phyloP scores from a whole-genome alignment of 2,329 filamentous ascomycete species.

The Leptographium galeiforme region DNA sequence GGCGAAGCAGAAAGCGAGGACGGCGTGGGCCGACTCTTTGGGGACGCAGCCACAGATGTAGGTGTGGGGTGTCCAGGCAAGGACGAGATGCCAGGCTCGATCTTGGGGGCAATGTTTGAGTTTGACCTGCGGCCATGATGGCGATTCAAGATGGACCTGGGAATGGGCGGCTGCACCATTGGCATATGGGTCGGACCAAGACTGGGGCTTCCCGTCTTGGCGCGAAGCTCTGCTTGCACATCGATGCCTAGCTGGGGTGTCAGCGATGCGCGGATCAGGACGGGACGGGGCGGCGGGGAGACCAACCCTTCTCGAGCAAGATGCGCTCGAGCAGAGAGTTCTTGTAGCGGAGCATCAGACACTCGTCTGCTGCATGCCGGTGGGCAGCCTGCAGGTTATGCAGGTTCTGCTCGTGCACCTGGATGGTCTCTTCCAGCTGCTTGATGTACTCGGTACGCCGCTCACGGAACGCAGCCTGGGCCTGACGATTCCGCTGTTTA shows the following conservation, averaged over 20 bases:
- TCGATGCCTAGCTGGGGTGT: slow-evolving; percentile 58
- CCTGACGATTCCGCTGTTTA: slow-evolving; percentile 94
- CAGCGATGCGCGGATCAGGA: background rate
- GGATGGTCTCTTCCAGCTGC: slow-evolving; percentile 93
- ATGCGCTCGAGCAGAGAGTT: slow-evolving; percentile 94
- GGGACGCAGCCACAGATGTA: slow-evolving; percentile 43
- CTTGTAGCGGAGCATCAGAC: slow-evolving; percentile 95
- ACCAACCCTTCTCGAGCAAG: slow-evolving; percentile 79
- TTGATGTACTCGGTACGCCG: slow-evolving; percentile 98
- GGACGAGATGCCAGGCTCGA: slow-evolving; percentile 38
- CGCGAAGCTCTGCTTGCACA: slow-evolving; percentile 86
- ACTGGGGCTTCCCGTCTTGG: slow-evolving; percentile 81
- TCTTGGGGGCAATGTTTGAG: slow-evolving; percentile 63
- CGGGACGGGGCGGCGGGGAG: background rate
- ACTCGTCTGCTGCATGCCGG: slow-evolving; percentile 88
- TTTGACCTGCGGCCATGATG: slow-evolving; percentile 61
- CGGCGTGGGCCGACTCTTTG: slow-evolving; percentile 69
- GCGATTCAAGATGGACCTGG: slow-evolving; percentile 68
- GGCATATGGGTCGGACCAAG: slow-evolving; percentile 55
- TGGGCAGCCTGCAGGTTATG: slow-evolving; percentile 89
- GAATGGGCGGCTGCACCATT: slow-evolving; percentile 61
- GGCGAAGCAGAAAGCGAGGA: slow-evolving; percentile 58
- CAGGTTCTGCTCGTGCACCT: slow-evolving; percentile 88
- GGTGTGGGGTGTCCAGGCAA: slow-evolving; percentile 22
- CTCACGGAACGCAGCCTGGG: slow-evolving; percentile 93